phyloP scores from a whole-genome alignment of 1,284 basidiomycete species.

The Fistulina hepatica region DNA sequence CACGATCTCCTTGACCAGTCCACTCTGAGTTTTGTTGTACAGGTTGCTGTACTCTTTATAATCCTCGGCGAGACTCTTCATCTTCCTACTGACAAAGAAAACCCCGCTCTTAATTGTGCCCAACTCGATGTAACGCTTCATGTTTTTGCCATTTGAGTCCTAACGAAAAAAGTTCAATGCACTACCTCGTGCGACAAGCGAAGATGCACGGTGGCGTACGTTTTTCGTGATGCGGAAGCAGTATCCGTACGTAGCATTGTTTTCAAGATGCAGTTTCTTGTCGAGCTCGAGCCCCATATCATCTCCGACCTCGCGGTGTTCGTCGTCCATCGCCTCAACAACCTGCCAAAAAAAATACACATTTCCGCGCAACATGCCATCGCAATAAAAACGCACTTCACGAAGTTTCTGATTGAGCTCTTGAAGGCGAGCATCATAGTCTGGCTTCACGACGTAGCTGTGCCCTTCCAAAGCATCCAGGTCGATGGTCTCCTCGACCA shows the following conservation, averaged over 20 bases:
- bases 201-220: constrained; percentile 34
- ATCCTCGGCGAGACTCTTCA: constrained; percentile 69
- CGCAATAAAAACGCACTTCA: constrained; percentile 26
- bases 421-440: constrained; percentile 74
- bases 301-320: constrained; percentile 65
- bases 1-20: constrained; percentile 89
- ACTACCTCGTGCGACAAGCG: not conserved
- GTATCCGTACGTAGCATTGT: constrained; percentile 85
- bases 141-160: constrained; percentile 71
- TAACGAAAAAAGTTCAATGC: constrained; percentile 22
- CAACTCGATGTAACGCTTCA: constrained; percentile 75
- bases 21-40: constrained; percentile 71
- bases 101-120: constrained; percentile 82
- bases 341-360: constrained; percentile 26
- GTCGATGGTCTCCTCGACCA: constrained; percentile 96
- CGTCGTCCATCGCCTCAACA: constrained; percentile 75
- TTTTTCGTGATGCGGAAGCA: constrained; percentile 90
- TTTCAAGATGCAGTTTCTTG: constrained; percentile 95
- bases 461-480: constrained; percentile 76
- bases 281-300: constrained; percentile 83
- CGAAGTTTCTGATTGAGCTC: constrained; percentile 60
- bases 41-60: constrained; percentile 59
- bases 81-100: constrained; percentile 79
- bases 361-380: not conserved
- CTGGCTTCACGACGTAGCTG: constrained; percentile 89